Evolutionary conservation across 1,284 basidiomycete genomes (phyloP), one percentile per base, ranked within the genome.

Genomic region (Trichosporon coremiiforme): DNA sequence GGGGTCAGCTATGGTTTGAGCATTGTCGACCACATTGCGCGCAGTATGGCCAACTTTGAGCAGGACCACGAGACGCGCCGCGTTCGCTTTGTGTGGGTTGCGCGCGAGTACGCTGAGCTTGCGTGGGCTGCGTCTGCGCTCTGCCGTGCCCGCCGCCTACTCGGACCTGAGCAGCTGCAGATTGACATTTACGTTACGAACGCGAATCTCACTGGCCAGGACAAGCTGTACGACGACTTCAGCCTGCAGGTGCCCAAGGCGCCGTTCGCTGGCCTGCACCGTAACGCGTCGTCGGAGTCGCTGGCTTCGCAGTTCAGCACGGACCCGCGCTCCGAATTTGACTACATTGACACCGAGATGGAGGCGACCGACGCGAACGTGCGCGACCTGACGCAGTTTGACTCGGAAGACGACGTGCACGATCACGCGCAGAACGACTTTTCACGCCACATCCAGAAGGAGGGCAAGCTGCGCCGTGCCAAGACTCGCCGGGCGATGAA

Each of bases 121-220:
- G 89, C 90, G 70, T 94, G 93, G 93, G 89, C 90, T 67, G 91
- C 92, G 0, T 85, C 88, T 2, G 85, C 89, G 63, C 79, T 95
- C 29, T 86, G 90, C 31, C 85, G 87, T 35, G 94, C 91, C 80
- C 87, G 89, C 77, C 85, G 87, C 63, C 86, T 91, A 82, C 85
- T 91, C 13, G 85, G 88, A 0, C 75, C 84, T 1, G 84, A 87
- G 3, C 86, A 88, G 45, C 84, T 95, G 12, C 88, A 91, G 73
- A 84, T 95, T 66, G 90, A 93, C 75, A 90, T 95, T 41, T 94
- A 89, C 77, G 91, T 95, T 53, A 91, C 91, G 2, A 90, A 89
- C 50, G 77, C 76, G 41, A 71, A 9, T 67, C 62, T 20, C n/a
- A 68, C 72, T 25, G 36, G 72, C n/a, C 13, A 55, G 33, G 31